Percentiles rank a stretch among this genome's conserved stretches.
Conservation (phyloP, 1,139 yeast species). For the Arxiozyma slooffiae region DNA sequence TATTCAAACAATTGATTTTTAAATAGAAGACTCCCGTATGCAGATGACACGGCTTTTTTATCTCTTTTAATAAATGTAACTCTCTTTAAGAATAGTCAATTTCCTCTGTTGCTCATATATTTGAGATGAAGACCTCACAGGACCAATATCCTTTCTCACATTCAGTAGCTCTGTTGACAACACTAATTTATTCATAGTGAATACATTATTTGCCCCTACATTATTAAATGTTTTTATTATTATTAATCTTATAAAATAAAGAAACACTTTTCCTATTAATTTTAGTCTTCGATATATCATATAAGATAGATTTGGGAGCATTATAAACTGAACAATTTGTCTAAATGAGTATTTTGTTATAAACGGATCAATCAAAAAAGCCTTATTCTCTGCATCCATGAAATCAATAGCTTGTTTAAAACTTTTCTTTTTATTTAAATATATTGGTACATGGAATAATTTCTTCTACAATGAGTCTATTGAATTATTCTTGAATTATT, state of each 20-base stretch:
- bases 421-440: slow-evolving; percentile 19
- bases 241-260: background rate
- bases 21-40: slow-evolving; percentile 17
- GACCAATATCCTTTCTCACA: background rate
- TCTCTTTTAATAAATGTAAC: slow-evolving; percentile 9
- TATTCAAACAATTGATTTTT: slow-evolving; percentile 16
- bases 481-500: background rate
- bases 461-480: slow-evolving; percentile 14
- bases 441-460: slow-evolving; percentile 11
- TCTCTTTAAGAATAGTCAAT: slow-evolving; percentile 16
- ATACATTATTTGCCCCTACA: too few species aligned
- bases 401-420: slow-evolving; percentile 20
- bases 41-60: slow-evolving; percentile 12
- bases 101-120: slow-evolving; percentile 21
- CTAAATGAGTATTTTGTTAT: slow-evolving; percentile 18
- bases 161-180: background rate
- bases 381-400: slow-evolving; percentile 11
- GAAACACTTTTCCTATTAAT: slow-evolving; percentile 3
- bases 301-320: slow-evolving; percentile 22
- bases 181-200: too few species aligned
- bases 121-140: slow-evolving; percentile 2
- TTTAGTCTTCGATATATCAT: slow-evolving; percentile 13
- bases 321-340: slow-evolving; percentile 21
- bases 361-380: slow-evolving; percentile 7
- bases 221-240: background rate